These are phyloP conservation scores for Candida sithepensis DNA, from an alignment of 805 yeast species.

Conservation along the genomic window DNA sequence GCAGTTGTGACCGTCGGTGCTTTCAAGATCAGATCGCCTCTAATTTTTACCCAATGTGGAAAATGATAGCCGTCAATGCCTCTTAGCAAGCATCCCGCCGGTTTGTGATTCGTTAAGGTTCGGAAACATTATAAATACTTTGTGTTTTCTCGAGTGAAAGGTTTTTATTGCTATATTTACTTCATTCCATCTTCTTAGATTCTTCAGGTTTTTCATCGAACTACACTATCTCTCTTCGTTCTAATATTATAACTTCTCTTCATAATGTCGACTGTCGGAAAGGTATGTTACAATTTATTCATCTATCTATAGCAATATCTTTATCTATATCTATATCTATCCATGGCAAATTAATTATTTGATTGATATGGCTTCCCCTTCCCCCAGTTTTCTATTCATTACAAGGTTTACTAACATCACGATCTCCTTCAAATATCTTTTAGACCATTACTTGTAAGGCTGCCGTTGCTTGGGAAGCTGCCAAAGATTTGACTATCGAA, in stretches of 20 bases:
- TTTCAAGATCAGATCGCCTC: slow-evolving; percentile 1
- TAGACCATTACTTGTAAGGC: slow-evolving; percentile 77
- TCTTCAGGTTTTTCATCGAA: neutral
- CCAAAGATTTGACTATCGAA: slow-evolving; percentile 69
- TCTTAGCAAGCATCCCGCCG: neutral
- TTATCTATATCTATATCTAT: too few relatives aligned
- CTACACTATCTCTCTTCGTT: neutral
- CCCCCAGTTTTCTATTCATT: too few relatives aligned
- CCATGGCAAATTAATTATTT: too few relatives aligned
- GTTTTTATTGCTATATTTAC: neutral
- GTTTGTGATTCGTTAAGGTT: neutral
- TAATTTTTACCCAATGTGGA: slow-evolving; percentile 8
- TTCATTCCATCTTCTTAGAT: neutral
- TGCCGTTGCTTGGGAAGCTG: slow-evolving; percentile 97
- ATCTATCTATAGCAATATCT: neutral
- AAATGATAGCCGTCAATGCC: slow-evolving; percentile 17
- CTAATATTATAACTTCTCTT: neutral
- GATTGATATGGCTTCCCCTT: too few relatives aligned
- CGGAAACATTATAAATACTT: slow-evolving; percentile 1
- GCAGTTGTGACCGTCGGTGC: neutral
- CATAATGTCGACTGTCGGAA: slow-evolving; percentile 31
- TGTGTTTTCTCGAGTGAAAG: neutral
- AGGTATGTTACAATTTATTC: slow-evolving; percentile 18
- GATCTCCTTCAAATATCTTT: neutral
- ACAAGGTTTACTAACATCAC: neutral